Evolutionary conservation across 495 filamentous ascomycete species (phyloP), one percentile per base, ranked within the genome.

Genomic region (Lasiosphaeria hispida): DNA sequence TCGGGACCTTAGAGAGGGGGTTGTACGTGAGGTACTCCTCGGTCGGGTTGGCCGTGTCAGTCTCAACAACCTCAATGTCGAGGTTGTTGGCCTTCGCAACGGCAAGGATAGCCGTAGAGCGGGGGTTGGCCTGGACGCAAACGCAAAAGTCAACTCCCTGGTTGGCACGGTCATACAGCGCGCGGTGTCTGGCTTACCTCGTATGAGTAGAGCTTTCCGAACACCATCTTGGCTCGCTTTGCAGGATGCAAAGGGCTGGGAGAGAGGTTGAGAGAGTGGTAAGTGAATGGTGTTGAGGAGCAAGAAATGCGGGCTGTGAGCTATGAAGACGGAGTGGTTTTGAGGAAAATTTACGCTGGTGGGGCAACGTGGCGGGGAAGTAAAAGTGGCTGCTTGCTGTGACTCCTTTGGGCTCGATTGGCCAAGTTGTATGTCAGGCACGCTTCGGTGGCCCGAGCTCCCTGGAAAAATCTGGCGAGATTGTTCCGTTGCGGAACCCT

Each of bases 11-110:
- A 77, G 89, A 90, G 53, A 96, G 87, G 67, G 87, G 84, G 80
- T 93, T 93, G 75, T 88, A 67, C 77, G 92, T 88, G 68, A 85
- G 75, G 83, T 94, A 96, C 67, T 94, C 93, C 30, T 75, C 70
- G 58, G 85, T 76, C 48, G 77, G 83, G 55, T 84, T 82, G 37
- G 58, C 64, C 63, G 84, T 77, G 72, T 88, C 79, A 62, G 84
- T 87, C 62, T 86, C 74, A 51, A 96, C 88, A 57, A 90, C 69
- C 78, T 97, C 90, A 61, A 99, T 68, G 52, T 97, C 90, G 64
- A 99, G 83, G 68, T 87, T 85, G 78, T 97, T 97, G 74, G 87
- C 90, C 85, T 97, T 97, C 61, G 94, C 95, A 67, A 96, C 90
- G 67, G 90, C 92, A 69, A 84, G 82, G 77, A 96, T 86, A 64